Conservation (phyloP, 1,139 yeast genomes). For the Sugiyamaella japonica region DNA sequence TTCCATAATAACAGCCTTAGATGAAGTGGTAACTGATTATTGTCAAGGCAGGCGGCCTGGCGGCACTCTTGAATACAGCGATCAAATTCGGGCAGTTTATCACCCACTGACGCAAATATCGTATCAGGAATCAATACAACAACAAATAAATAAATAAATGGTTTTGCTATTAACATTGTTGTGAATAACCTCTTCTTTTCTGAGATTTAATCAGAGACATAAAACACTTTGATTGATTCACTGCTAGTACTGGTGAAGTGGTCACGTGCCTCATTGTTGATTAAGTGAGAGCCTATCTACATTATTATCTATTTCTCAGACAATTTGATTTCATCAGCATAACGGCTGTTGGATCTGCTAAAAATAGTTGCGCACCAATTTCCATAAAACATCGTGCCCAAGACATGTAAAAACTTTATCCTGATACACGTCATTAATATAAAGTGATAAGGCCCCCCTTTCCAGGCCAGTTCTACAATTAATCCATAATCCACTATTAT, state of each 20-base stretch:
- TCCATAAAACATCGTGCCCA: background rate
- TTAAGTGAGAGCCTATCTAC: too few species aligned
- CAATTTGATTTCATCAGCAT: background rate
- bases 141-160: background rate
- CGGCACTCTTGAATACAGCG: conserved; percentile 66
- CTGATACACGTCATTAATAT: background rate
- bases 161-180: background rate
- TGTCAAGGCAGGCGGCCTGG: conserved; percentile 40
- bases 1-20: conserved; percentile 67
- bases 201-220: background rate
- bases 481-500: background rate
- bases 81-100: conserved; percentile 65
- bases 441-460: background rate
- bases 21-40: conserved; percentile 46
- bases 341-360: background rate
- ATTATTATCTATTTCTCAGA: too few species aligned
- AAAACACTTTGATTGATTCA: too few species aligned
- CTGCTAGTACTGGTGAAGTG: too few species aligned
- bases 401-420: background rate
- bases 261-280: background rate
- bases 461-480: background rate
- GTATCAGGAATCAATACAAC: conserved; percentile 7
- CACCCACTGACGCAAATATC: conserved; percentile 67
- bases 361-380: background rate
- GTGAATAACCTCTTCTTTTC: background rate